Evolutionary conservation across 257 asterid genomes (phyloP).

Genomic region (Nicotiana tabacum): DNA sequence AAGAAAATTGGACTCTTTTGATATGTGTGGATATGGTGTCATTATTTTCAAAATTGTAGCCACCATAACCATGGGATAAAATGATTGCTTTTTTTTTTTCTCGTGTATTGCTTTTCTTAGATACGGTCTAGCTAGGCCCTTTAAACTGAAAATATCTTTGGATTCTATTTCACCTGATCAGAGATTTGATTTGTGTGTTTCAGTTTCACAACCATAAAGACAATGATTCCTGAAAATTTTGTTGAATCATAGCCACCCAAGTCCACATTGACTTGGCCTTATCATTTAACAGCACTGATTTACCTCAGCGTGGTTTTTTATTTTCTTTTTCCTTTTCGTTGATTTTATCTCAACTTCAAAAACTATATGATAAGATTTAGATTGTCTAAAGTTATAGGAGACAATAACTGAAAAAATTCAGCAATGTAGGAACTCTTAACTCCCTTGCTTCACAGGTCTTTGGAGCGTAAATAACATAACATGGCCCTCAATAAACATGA

Average conservation of each 20-base stretch:
- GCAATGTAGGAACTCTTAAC: too few species aligned
- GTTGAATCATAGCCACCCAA: not conserved
- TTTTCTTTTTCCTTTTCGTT: not conserved
- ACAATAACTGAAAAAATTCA: not conserved
- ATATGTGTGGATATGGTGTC: constrained; percentile 4
- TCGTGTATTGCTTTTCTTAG: not conserved
- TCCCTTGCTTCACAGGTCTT: too few species aligned
- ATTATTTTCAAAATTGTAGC: not conserved
- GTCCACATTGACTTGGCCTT: not conserved
- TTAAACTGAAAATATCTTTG: not conserved
- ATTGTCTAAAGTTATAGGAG: not conserved
- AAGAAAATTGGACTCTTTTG: not conserved
- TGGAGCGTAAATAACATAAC: too few species aligned
- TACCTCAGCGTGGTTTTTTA: not conserved
- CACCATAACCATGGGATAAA: not conserved
- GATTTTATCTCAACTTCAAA: not conserved
- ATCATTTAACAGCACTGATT: not conserved
- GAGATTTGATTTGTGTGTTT: not conserved
- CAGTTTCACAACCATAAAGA: constrained; percentile 9
- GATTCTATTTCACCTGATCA: not conserved
- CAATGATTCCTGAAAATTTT: not conserved
- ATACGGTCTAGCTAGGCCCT: not conserved
- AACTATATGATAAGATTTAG: not conserved
- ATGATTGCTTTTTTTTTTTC: not conserved
- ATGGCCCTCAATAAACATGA: too few species aligned